Evolutionary conservation across 164 flowering plant species (phyloP), one percentile per base, ranked within the genome.

Genomic region (Chloranthus sessilifolius): DNA sequence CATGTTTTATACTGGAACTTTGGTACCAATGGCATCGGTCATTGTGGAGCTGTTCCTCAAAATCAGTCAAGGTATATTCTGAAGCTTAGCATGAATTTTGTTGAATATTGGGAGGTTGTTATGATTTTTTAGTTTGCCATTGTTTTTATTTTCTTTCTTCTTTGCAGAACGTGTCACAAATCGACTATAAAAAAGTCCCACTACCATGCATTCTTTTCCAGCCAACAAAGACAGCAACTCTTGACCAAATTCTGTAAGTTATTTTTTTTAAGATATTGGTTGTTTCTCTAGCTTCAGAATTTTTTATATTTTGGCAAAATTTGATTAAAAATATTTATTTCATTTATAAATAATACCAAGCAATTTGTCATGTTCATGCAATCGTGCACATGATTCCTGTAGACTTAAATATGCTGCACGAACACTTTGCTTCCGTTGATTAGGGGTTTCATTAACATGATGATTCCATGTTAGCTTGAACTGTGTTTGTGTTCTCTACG

Each of bases 1-100:
- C 82, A 7, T 68, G 82, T 64, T 81, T 69, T 61, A 64, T 72
- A 52, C 80, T 80, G 59, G 99, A 89, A 49, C 75, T 94, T 86
- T 89, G 96, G 99, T 79, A 68, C 47, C 72, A 63, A 44, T 94
- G 99, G 99, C 99, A 94, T 70, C 73, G 74, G 17, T 76, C 68
- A 47, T 55, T 87, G 75, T 94, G 99, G 99, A 66, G 22, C 23
- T 25, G 50, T 48, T 36, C 41, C 11, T 52, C 58, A 51, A 49
- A 33, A 46, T 41, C 39, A 50, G 43, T 62, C 28, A 56, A 63
- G 78, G 95, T 80, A 72, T 57, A 23, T 44, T 10, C 23, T 22
- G 16, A 31, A 37, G 8, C 7, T 30, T 53, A 1, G n/a, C 6
- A 7, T 27, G 11, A 3, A 20, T 24, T 43, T 26, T 42, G 20